phyloP scores from a whole-genome alignment of 2,329 filamentous ascomycete genomes.

The Hypoxylon sp. region DNA sequence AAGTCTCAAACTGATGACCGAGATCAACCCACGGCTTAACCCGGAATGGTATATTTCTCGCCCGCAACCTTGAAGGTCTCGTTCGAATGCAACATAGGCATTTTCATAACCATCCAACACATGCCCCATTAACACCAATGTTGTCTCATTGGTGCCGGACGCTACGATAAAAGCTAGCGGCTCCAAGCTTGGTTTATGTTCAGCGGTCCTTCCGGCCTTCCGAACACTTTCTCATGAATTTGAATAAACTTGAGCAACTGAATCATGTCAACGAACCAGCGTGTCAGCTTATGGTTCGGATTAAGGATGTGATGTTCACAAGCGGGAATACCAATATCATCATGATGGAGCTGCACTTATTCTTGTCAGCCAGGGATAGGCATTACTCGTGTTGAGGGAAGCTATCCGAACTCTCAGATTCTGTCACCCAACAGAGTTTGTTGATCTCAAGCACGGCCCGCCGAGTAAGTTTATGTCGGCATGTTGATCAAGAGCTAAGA shows the following conservation, averaged over 20 bases:
- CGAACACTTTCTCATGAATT: conserved; percentile 11
- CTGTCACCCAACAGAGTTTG: conserved; percentile 8
- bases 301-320: neutral
- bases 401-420: conserved; percentile 9
- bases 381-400: conserved; percentile 20
- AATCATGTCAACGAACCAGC: conserved; percentile 12
- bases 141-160: conserved; percentile 28
- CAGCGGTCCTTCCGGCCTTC: conserved; percentile 34
- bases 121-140: no score
- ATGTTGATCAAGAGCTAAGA: neutral
- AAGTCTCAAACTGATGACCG: no score
- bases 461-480: neutral
- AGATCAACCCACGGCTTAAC: no score
- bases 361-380: neutral
- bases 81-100: no score
- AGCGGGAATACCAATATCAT: no score
- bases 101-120: no score
- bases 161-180: conserved; percentile 22
- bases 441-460: neutral
- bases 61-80: no score
- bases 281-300: neutral
- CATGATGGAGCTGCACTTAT: conserved; percentile 7
- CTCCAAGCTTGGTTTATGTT: conserved; percentile 16
- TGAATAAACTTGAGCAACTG: conserved; percentile 10
- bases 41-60: no score